phyloP scores from a whole-genome alignment of 2,329 filamentous ascomycete genomes.

The Aspergillus costaricaensis region DNA sequence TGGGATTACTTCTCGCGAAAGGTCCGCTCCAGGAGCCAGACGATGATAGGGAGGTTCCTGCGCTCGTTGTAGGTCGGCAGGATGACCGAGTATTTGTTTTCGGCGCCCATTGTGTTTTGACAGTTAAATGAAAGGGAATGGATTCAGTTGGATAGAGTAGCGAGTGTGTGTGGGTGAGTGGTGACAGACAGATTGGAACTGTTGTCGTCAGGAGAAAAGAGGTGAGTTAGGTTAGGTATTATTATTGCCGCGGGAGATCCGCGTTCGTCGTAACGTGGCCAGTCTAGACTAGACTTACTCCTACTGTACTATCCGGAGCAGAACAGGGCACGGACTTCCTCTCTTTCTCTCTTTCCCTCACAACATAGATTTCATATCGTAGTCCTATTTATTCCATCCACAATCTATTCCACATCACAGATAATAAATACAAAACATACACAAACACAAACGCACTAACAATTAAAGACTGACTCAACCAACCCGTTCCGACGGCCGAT shows the following conservation, averaged over 20 bases:
- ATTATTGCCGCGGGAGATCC: constrained; percentile 13
- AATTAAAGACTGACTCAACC: constrained; percentile 24
- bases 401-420: neutral
- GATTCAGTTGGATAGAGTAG: neutral
- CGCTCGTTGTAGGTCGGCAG: constrained; percentile 99
- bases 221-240: constrained; percentile 1
- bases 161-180: neutral
- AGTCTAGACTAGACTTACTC: neutral
- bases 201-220: neutral
- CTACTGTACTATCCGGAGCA: neutral
- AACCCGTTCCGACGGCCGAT: constrained; percentile 35
- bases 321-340: neutral
- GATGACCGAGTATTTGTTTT: constrained; percentile 93
- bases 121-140: neutral
- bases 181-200: neutral
- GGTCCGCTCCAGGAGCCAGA: constrained; percentile 88
- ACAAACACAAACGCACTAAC: constrained; percentile 18
- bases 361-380: too few relatives aligned
- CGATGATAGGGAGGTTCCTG: constrained; percentile 91
- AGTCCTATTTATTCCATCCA: neutral
- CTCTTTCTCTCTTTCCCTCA: too few relatives aligned
- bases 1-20: constrained; percentile 74
- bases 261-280: constrained; percentile 16
- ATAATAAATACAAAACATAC: neutral
- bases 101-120: constrained; percentile 38